Percentiles rank a stretch among this genome's conserved stretches.
These are phyloP conservation scores for Gnaphalium uliginosum DNA, from an alignment of 129 eudicot genomes.

Conservation along the genomic window DNA sequence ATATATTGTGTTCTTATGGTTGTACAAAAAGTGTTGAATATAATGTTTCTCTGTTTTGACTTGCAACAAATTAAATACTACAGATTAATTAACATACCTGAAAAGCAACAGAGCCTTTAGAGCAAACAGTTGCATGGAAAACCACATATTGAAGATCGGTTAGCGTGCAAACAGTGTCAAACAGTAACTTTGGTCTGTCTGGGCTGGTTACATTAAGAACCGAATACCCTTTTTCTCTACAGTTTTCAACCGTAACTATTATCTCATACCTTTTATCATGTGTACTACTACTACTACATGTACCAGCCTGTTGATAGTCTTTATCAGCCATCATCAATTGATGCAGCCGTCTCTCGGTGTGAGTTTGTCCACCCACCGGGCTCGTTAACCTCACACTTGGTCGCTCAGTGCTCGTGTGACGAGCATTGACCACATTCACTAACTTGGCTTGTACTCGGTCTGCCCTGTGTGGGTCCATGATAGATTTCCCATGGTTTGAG, in stretches of 20 bases:
- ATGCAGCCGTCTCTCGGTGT: constrained; percentile 92
- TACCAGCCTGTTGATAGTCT: constrained; percentile 46
- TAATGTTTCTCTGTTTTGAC: too few relatives aligned
- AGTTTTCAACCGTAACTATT: constrained; percentile 51
- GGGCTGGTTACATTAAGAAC: constrained; percentile 64
- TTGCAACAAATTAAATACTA: not conserved
- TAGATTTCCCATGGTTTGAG: constrained; percentile 34
- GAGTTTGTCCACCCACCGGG: constrained; percentile 49
- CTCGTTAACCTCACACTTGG: constrained; percentile 49
- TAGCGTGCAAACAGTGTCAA: constrained; percentile 79
- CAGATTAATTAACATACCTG: constrained; percentile 47
- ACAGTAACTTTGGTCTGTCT: constrained; percentile 80
- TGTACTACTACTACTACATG: constrained; percentile 20
- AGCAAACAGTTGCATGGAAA: constrained; percentile 76
- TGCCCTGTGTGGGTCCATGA: constrained; percentile 50
- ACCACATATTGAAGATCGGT: constrained; percentile 82
- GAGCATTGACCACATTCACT: constrained; percentile 72
- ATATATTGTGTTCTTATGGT: too few relatives aligned
- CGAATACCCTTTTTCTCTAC: constrained; percentile 65
- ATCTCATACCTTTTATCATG: constrained; percentile 32
- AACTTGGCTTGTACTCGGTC: constrained; percentile 64
- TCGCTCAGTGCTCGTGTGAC: constrained; percentile 51
- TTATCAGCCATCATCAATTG: constrained; percentile 80
- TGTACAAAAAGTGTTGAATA: too few relatives aligned
- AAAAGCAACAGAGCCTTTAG: constrained; percentile 58